These are phyloP conservation scores for Alternaria alternata DNA, from an alignment of 2,329 filamentous ascomycete species.

Conservation along the genomic window DNA sequence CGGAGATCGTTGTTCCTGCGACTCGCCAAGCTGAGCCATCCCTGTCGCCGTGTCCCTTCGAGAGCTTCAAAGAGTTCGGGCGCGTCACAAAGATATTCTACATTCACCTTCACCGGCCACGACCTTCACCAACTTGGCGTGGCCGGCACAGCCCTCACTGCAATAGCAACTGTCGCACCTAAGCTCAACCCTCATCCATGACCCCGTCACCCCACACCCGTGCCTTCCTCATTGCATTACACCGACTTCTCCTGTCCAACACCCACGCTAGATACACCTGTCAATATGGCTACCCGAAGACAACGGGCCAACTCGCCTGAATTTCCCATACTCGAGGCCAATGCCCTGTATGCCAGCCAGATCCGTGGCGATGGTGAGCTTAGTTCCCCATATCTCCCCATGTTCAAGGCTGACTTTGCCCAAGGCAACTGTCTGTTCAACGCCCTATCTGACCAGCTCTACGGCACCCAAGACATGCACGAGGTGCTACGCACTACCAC, in stretches of 20 bases:
- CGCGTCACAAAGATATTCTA: constrained; percentile 40
- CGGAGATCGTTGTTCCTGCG: constrained; percentile 29
- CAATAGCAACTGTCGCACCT: constrained; percentile 15
- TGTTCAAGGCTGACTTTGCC: constrained; percentile 29
- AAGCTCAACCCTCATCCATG: constrained; percentile 34
- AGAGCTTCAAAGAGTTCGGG: constrained; percentile 32
- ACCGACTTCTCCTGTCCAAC: constrained; percentile 46
- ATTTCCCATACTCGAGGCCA: constrained; percentile 64
- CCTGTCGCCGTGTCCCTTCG: constrained; percentile 26
- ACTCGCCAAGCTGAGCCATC: constrained; percentile 25
- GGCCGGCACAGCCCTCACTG: constrained; percentile 28
- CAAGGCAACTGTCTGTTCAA: constrained; percentile 75
- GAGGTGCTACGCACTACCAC: constrained; percentile 65
- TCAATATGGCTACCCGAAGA: constrained; percentile 45
- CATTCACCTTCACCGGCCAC: constrained; percentile 34
- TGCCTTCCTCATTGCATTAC: constrained; percentile 32
- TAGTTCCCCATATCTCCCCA: constrained; percentile 18
- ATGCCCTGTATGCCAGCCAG: constrained; percentile 66
- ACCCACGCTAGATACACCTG: constrained; percentile 31
- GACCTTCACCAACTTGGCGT: constrained; percentile 37
- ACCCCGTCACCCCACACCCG: constrained; percentile 35
- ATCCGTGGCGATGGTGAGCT: constrained; percentile 70
- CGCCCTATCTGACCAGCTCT: constrained; percentile 72
- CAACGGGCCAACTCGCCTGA: constrained; percentile 49
- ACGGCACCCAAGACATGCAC: constrained; percentile 66